Base-by-base conservation (phyloP, 257 asterid genomes). In the Forsythia suspensa region DNA sequence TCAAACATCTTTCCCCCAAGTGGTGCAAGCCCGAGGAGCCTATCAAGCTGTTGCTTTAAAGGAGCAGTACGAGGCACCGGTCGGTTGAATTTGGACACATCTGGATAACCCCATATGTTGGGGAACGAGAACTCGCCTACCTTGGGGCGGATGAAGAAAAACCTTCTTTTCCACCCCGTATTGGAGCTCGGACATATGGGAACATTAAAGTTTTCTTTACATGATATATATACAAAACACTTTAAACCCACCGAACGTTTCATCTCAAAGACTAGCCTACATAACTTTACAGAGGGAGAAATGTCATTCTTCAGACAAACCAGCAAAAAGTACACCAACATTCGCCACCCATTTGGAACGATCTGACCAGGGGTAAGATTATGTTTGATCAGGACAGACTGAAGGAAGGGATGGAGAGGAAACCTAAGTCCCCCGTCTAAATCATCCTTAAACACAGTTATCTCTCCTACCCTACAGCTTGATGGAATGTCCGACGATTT, bases 231-330 rank as follows among this genome's bases (percentile, higher is more conserved):
- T n/a, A 57, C 66, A 57, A 57, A n/a, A 57, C 4, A 6, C 11
- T 57, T 57, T 2, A n/a, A 57, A 18, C 29, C 34, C 29, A 0
- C 29, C 9, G 7, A 20, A 57, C 16, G 5, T n/a, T 24, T 57
- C 66, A 57, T 57, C 29, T 57, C 66, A 57, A 57, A 57, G 29
- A 57, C 66, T n/a, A n/a, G 66, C 66, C 66, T 57, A 57, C 66
- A 57, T 16, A 57, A 57, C 4, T 57, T 57, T 7, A 57, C 34
- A n/a, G 66, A 57, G 34, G 66, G 66, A 16, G 24, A 16, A 57
- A 57, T 57, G n/a, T n/a, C 66, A 57, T 57, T 57, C 66, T 57
- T 57, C 11, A 16, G 66, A n/a, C 66, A 57, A 18, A 57, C 34
- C 66, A 57, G 29, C 20, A 57, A n/a, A 57, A 57, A 57, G 34